A percentile compares a stretch with the other conserved stretches of the same genome.
Evolutionary conservation across 306 rosid species (phyloP).

Genomic region (Quercus dentata): DNA sequence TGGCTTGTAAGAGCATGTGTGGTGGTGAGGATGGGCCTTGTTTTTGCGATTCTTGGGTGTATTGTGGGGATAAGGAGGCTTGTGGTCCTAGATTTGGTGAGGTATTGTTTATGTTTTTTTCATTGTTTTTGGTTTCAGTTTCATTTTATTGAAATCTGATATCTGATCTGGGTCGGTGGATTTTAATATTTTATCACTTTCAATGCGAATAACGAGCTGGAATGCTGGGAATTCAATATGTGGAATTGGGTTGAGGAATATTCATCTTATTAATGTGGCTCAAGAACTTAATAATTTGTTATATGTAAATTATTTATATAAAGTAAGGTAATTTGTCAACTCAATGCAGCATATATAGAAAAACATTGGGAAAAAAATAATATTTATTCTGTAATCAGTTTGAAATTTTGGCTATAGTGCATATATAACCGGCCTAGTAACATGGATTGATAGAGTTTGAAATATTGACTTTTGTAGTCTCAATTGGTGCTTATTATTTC

Average conservation of each 20-base stretch:
- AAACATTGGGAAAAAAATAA: too few species aligned
- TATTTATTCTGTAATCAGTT: too few species aligned
- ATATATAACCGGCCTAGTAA: too few species aligned
- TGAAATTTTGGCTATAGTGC: too few species aligned
- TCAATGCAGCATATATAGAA: too few species aligned
- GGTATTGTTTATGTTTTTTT: constrained; percentile 44
- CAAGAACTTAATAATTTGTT: not conserved
- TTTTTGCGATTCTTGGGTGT: constrained; percentile 78
- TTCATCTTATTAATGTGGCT: not conserved
- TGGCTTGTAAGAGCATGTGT: constrained; percentile 62
- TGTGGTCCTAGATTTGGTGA: constrained; percentile 76
- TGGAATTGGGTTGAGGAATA: not conserved
- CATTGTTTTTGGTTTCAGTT: not conserved
- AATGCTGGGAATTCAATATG: not conserved
- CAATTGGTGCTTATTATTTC: too few species aligned
- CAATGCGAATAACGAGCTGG: not conserved
- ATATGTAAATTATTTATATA: too few species aligned
- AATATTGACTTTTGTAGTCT: too few species aligned
- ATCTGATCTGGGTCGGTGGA: constrained; percentile 1
- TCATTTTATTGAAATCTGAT: not conserved
- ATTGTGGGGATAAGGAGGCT: constrained; percentile 56
- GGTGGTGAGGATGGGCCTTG: constrained; percentile 36
- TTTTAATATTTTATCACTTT: not conserved
- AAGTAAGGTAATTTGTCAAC: too few species aligned
- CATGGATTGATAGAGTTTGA: too few species aligned